Evolutionary conservation across 2,329 filamentous ascomycete genomes (phyloP).

Genomic region (Pseudogymnoascus sp.): DNA sequence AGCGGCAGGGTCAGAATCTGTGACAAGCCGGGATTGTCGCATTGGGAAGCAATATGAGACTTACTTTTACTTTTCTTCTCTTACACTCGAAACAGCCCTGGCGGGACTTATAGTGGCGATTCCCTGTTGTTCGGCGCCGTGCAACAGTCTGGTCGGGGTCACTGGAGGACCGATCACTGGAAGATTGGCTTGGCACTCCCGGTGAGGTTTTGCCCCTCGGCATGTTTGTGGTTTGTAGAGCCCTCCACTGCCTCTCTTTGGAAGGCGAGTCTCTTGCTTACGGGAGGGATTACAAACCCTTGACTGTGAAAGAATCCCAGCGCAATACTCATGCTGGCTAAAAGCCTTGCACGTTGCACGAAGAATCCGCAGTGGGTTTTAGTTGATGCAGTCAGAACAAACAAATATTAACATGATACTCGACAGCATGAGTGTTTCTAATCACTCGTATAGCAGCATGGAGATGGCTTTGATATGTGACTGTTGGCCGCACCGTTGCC

Average conservation of each 20-base stretch:
- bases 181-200: background rate
- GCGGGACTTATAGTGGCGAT: conserved; percentile 9
- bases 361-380: background rate
- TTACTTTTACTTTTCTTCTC: conserved; percentile 3
- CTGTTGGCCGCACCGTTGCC: background rate
- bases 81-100: conserved; percentile 4
- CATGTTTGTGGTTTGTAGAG: background rate
- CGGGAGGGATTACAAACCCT: background rate
- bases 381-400: background rate
- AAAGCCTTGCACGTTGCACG: background rate
- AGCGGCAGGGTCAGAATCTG: background rate
- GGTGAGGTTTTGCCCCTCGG: background rate
- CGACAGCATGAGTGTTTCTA: background rate
- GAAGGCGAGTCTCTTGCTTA: background rate
- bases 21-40: background rate
- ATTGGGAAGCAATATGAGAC: background rate
- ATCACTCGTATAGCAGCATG: background rate
- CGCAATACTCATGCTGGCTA: background rate
- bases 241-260: background rate
- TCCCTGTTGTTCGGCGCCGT: background rate
- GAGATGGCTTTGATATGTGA: background rate
- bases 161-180: background rate
- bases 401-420: background rate
- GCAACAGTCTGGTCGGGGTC: background rate
- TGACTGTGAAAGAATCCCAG: background rate